A percentile compares a stretch with the other conserved stretches of the same genome.
Evolutionary conservation across 2,329 filamentous ascomycete genomes (phyloP).

Genomic region (Aspergillus arachidicola): DNA sequence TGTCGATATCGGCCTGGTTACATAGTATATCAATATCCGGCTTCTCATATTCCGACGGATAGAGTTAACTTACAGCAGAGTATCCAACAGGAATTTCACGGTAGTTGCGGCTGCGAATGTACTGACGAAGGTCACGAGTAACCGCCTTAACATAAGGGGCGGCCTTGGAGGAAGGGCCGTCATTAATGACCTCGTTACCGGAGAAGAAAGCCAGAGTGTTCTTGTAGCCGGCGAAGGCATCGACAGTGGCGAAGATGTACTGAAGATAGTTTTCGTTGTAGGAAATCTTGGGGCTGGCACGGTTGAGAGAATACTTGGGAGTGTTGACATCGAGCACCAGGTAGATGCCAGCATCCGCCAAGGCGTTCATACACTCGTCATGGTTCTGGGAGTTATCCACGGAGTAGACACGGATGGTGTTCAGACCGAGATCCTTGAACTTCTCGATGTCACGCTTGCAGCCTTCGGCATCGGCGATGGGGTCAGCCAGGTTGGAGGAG

Average conservation of each 20-base stretch:
- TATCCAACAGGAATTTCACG: conserved; percentile 75
- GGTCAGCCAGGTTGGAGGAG: conserved; percentile 67
- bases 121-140: conserved; percentile 75
- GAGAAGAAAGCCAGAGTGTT: conserved; percentile 89
- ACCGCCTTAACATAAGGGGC: conserved; percentile 78
- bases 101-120: conserved; percentile 63
- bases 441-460: conserved; percentile 80
- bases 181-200: conserved; percentile 79
- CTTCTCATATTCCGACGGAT: not conserved
- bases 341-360: conserved; percentile 87
- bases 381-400: conserved; percentile 84
- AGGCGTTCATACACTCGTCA: conserved; percentile 79
- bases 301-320: conserved; percentile 86
- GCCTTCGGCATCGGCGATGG: conserved; percentile 68
- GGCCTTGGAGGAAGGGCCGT: conserved; percentile 63
- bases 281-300: conserved; percentile 68
- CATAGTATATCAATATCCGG: not conserved
- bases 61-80: conserved; percentile 47
- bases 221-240: conserved; percentile 77
- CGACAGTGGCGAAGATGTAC: conserved; percentile 83
- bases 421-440: conserved; percentile 85
- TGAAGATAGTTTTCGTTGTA: conserved; percentile 89
- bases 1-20: conserved; percentile 70
- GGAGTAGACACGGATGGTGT: conserved; percentile 90
- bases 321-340: conserved; percentile 90